phyloP scores from a whole-genome alignment of 805 yeast species.

The Sugiyamaella mastotermitis region DNA sequence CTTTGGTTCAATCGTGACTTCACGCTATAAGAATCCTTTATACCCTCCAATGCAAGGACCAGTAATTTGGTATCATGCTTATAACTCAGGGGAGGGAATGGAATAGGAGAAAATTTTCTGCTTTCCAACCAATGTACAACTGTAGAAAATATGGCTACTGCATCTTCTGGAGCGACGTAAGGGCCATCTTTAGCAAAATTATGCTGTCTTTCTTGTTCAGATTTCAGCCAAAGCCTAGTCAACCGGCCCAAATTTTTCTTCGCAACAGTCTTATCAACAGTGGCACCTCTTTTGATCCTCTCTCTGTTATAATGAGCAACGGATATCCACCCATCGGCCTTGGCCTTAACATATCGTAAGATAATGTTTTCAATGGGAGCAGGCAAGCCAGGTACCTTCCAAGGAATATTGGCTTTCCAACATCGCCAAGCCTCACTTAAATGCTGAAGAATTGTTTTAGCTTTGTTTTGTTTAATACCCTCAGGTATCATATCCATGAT shows the following conservation, averaged over 20 bases:
- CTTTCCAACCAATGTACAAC: conserved; percentile 90
- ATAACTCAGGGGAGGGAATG: conserved; percentile 88
- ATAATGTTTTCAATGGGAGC: conserved; percentile 82
- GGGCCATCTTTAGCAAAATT: conserved; percentile 82
- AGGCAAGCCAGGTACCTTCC: conserved; percentile 97
- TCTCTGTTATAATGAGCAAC: conserved; percentile 92
- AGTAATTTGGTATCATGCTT: conserved; percentile 90
- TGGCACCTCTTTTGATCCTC: conserved; percentile 79
- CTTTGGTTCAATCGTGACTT: conserved; percentile 74
- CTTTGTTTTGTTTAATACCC: conserved; percentile 79
- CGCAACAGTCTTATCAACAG: conserved; percentile 90
- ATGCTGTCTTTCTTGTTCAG: conserved; percentile 85
- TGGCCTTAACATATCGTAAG: conserved; percentile 84
- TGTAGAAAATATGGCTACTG: conserved; percentile 76
- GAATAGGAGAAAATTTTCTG: conserved; percentile 77
- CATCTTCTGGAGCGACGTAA: conserved; percentile 77
- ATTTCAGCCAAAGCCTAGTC: conserved; percentile 86
- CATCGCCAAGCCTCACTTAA: conserved; percentile 98
- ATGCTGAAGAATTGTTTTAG: conserved; percentile 86
- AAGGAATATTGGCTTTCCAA: conserved; percentile 98
- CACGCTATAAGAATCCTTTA: conserved; percentile 74
- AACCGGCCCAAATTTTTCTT: conserved; percentile 88
- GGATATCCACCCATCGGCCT: conserved; percentile 95
- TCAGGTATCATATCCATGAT: conserved; percentile 97
- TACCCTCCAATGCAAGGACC: conserved; percentile 80